Evolutionary conservation across 352 stramenopile species (phyloP).

Genomic region (Globisporangium megalacanthum): DNA sequence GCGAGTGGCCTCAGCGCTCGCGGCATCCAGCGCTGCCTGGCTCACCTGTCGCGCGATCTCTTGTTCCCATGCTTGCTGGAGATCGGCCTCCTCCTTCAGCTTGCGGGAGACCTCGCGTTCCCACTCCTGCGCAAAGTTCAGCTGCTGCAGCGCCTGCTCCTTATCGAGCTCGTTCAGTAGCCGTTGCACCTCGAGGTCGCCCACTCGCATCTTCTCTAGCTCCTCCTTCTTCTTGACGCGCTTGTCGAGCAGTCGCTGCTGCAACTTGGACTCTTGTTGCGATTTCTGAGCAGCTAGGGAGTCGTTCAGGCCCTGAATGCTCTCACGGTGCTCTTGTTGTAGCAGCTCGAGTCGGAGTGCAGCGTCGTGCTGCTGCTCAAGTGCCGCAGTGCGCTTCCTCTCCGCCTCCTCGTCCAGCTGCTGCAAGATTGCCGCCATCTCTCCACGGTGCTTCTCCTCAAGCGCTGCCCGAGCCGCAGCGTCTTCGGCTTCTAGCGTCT

Average conservation of each 20-base stretch:
- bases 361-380: slow-evolving; percentile 26
- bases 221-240: slow-evolving; percentile 14
- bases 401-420: slow-evolving; percentile 10
- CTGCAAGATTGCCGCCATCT: slow-evolving; percentile 9
- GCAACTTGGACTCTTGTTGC: slow-evolving; percentile 35
- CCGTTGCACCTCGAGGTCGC: background rate
- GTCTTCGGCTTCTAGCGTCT: slow-evolving; percentile 3
- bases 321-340: slow-evolving; percentile 37
- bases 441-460: slow-evolving; percentile 12
- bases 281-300: slow-evolving; percentile 26
- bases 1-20: slow-evolving; percentile 19
- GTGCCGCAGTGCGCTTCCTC: slow-evolving; percentile 15
- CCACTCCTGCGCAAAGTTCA: slow-evolving; percentile 10
- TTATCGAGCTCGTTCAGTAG: slow-evolving; percentile 7
- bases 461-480: slow-evolving; percentile 7
- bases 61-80: slow-evolving; percentile 10
- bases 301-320: slow-evolving; percentile 23
- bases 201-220: background rate
- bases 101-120: slow-evolving; percentile 5
- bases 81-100: slow-evolving; percentile 1
- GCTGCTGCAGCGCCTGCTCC: slow-evolving; percentile 8
- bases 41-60: slow-evolving; percentile 2
- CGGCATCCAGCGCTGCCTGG: slow-evolving; percentile 18
- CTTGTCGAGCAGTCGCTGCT: slow-evolving; percentile 41
- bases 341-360: slow-evolving; percentile 38